Base-by-base conservation (phyloP, 1,139 yeast species). In the Nadsonia starkeyi-henricii region DNA sequence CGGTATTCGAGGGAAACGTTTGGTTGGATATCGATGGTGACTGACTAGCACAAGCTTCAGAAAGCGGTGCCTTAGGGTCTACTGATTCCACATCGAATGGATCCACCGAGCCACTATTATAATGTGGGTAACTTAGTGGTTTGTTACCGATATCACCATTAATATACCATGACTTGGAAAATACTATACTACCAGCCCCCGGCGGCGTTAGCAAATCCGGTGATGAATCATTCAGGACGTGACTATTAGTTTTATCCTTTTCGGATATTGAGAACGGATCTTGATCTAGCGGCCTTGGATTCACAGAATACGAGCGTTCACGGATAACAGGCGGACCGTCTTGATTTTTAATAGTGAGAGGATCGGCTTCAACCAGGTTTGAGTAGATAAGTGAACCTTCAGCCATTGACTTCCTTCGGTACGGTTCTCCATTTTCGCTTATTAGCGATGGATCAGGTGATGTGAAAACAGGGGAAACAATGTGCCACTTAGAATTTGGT, bases 81-180 rank as follows among this genome's bases (percentile, higher is more conserved):
- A 23, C 9, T 5, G 28, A 23, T 23, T 9, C 28, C 28, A 5
- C 8, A 23, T 23, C 28, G 9, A 23, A 23, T 23, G 28, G 9
- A 23, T 23, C 9, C 5, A 9, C 28, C 9, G 9, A 23, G 8
- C 28, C 28, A 5, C 28, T 9, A 23, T 23, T 23, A 23, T 23
- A 23, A 23, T 23, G 28, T 23, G 28, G 28, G 9, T 5, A 5
- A 9, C 9, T 23, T 23, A 23, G 28, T 23, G 28, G 9, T 23
- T 23, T 23, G 12, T 47, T 42, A n/a, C 48, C 50, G 46, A 51
- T 48, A 8, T 46, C 43, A 13, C 52, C 53, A 12, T 48, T 45
- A 1, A 51, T 48, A 46, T 50, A 48, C 53, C 53, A 51, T 9
- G 53, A 51, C 43, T 51, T 51, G 4, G 53, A 51, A 46, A 51